Evolutionary conservation across 257 asterid species (phyloP).

Genomic region (Nicotiana otophora): DNA sequence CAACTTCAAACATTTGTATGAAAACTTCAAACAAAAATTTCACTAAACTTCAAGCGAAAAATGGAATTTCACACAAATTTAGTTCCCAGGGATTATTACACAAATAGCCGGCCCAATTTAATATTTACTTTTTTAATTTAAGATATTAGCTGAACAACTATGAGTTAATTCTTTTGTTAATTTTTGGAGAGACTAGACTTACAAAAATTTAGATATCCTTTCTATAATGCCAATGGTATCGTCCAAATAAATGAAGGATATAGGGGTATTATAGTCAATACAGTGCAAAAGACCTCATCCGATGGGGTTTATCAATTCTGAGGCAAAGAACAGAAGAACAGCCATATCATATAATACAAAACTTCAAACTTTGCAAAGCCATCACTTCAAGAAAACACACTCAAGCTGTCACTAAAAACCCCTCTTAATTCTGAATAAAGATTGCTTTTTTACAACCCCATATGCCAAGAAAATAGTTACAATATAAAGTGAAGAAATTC

Average conservation of each 20-base stretch:
- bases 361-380: background rate
- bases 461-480: background rate
- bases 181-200: too few relatives aligned
- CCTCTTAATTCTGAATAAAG: background rate
- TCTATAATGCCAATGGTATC: background rate
- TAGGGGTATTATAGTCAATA: conserved; percentile 10
- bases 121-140: too few relatives aligned
- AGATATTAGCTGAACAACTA: too few relatives aligned
- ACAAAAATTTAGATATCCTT: too few relatives aligned
- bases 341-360: background rate
- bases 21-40: too few relatives aligned
- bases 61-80: too few relatives aligned
- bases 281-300: conserved; percentile 8
- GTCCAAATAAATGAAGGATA: background rate
- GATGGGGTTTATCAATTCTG: conserved; percentile 8
- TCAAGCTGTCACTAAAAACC: background rate
- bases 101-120: too few relatives aligned
- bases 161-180: too few relatives aligned
- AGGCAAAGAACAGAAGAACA: conserved; percentile 5
- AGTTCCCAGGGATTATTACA: too few relatives aligned
- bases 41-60: too few relatives aligned
- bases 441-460: background rate
- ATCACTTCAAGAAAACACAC: conserved; percentile 5
- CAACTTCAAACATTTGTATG: too few relatives aligned
- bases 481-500: background rate